Evolutionary conservation across 768 basidiomycete genomes (phyloP), one percentile per base, ranked within the genome.

Genomic region (Amyloporia xantha): DNA sequence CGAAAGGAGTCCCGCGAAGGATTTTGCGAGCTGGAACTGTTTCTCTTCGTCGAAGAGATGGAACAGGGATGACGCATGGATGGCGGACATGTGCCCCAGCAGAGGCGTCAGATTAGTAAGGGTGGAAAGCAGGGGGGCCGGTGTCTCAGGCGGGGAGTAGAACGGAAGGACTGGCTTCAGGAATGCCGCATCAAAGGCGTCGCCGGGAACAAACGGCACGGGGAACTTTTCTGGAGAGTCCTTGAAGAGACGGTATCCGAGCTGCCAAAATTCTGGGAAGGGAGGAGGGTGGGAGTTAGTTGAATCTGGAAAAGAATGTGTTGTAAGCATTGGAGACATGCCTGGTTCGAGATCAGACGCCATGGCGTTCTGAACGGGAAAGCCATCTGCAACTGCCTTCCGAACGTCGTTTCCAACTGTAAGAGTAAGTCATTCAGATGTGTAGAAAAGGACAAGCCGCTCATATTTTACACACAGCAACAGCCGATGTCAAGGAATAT

Each of bases 211-310:
- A 57, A 86, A 85, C 0, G 66, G 60, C 0, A 71, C 77, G 2
- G 79, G 77, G 61, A 79, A 84, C 0, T 73, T 69, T 30, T 72
- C 64, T 0, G 74, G 71, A 0, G 68, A 77, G 3, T 75, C 71
- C 42, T 61, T 71, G 65, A 82, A 86, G 15, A 86, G 68, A 37
- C 75, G 67, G 52, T 84, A 81, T 1, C 83, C 83, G 4, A 75
- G 67, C 5, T 77, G 68, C 82, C 82, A 84, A 52, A 79, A 78
- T 5, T 66, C 82, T 82, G 56, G 57, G n/a, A n/a, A n/a, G n/a
- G n/a, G n/a, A 82, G 48, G 12, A 19, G 13, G n/a, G 13, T 11
- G 30, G 15, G n/a, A 23, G 17, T 33, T n/a, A 25, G 36, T 19
- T 37, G 7, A 10, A 4, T 19, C 9, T 27, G 36, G 19, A n/a